Evolutionary conservation across 345 rosid species (phyloP), one percentile per base, ranked within the genome.

Genomic region (Gossypium herbaceum): DNA sequence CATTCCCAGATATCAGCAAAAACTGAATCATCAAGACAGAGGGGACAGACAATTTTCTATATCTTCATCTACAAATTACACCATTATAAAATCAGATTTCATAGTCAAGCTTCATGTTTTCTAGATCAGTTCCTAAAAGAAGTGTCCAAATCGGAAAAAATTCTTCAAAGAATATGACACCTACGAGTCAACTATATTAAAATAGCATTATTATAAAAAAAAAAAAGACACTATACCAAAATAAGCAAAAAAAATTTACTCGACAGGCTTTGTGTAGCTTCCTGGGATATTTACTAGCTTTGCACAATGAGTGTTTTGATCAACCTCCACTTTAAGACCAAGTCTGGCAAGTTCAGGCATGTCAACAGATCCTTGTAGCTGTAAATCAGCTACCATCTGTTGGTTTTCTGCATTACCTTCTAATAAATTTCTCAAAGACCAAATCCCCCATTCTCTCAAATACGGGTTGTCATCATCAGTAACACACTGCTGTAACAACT

Each of bases 391-490:
- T 1, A 90, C 90, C 2, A 71, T 80, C 58, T 78, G 76, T 77
- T 92, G 91, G 82, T 91, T 92, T 73, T 88, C 90, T 48, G 72
- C 51, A 79, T 92, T 92, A 69, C 94, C 92, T 81, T 91, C 94
- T 79, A 91, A 68, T 58, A 92, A 34, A 77, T 92, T 94, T 79
- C 94, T 88, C 68, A 84, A 65, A 8, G 87, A 73, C 95, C 91
- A 94, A 68, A 94, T 86, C 20, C 94, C 92, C 98, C 97, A 92
- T 78, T 92, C 98, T 73, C 94, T 91, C 77, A 90, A 63, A 81
- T 85, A 91, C 0, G 89, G 90, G 82, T 92, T 92, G 11, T 90
- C 91, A 78, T 91, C 94, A 63, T 91, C 95, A 0, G 81, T 69
- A 56, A 90, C 93, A 72, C 97, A 92, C 65, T 92, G 97, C 75